Percentiles rank a stretch among this genome's conserved stretches.
phyloP scores from a whole-genome alignment of 139 green algal species.

The Volvox reticuliferus region DNA sequence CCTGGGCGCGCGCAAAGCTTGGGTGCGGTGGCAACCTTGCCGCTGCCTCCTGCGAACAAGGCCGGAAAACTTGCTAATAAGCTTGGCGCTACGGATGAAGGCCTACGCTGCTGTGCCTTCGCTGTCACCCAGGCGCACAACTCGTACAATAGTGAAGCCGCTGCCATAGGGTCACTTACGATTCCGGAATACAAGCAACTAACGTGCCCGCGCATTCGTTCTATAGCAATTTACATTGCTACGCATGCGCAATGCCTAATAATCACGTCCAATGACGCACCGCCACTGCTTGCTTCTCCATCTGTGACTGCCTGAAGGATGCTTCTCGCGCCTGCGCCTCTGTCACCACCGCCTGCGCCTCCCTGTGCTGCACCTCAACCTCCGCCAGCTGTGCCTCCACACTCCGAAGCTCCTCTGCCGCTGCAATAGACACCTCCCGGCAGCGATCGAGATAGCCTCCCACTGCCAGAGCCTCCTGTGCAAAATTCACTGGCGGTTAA shows the following conservation, averaged over 20 bases:
- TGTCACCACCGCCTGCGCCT: background rate
- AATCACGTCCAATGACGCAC: background rate
- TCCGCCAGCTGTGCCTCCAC: constrained; percentile 9
- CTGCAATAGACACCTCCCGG: background rate
- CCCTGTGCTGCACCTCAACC: background rate
- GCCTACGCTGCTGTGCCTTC: no score
- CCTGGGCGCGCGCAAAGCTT: background rate
- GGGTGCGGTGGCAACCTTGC: background rate
- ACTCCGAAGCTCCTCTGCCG: background rate
- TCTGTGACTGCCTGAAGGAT: background rate
- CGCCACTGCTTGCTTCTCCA: background rate
- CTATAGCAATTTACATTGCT: no score
- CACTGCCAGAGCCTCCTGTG: constrained; percentile 17
- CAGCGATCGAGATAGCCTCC: constrained; percentile 4
- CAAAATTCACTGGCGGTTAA: background rate
- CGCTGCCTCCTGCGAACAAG: background rate
- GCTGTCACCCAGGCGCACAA: no score
- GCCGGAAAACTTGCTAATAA: no score
- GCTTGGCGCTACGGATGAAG: no score
- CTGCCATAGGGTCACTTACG: no score
- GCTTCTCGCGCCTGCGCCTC: background rate
- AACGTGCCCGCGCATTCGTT: no score
- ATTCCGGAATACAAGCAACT: no score
- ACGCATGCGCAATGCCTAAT: no score
- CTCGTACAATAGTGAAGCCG: no score